Evolutionary conservation across 495 filamentous ascomycete genomes (phyloP).

Genomic region (Wilcoxina mikolae): DNA sequence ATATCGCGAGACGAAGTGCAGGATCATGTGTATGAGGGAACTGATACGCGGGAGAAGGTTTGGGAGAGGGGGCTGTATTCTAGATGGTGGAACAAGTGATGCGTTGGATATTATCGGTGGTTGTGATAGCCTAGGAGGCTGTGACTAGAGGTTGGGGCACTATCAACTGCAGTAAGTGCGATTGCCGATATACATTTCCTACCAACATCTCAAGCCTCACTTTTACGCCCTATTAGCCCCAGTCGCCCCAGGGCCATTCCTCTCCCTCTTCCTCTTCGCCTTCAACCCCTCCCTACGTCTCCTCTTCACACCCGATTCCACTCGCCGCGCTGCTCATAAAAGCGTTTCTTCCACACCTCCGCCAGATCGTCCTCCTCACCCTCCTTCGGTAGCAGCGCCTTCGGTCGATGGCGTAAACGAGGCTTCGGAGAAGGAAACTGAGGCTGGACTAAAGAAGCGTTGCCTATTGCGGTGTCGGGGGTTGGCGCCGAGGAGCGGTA

Average conservation of each 20-base stretch:
- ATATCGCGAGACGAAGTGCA: constrained; percentile 70
- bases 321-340: constrained; percentile 82
- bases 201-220: neutral
- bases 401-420: constrained; percentile 18
- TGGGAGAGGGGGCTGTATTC: too few relatives aligned
- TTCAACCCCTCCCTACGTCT: constrained; percentile 65
- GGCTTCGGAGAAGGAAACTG: neutral
- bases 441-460: constrained; percentile 30
- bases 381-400: constrained; percentile 14
- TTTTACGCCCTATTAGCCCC: constrained; percentile 1
- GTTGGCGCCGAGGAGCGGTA: constrained; percentile 61
- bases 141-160: too few relatives aligned
- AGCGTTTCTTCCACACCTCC: constrained; percentile 68
- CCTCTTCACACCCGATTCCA: constrained; percentile 81
- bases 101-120: too few relatives aligned
- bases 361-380: constrained; percentile 21
- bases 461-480: constrained; percentile 75
- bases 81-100: too few relatives aligned
- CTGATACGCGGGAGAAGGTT: neutral
- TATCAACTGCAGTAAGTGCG: too few relatives aligned
- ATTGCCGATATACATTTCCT: too few relatives aligned
- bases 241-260: constrained; percentile 3
- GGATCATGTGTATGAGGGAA: constrained; percentile 30
- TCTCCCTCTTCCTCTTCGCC: constrained; percentile 75
- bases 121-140: too few relatives aligned